These are phyloP conservation scores for Aspergillus latus DNA, from an alignment of 2,329 filamentous ascomycete genomes.

Conservation along the genomic window DNA sequence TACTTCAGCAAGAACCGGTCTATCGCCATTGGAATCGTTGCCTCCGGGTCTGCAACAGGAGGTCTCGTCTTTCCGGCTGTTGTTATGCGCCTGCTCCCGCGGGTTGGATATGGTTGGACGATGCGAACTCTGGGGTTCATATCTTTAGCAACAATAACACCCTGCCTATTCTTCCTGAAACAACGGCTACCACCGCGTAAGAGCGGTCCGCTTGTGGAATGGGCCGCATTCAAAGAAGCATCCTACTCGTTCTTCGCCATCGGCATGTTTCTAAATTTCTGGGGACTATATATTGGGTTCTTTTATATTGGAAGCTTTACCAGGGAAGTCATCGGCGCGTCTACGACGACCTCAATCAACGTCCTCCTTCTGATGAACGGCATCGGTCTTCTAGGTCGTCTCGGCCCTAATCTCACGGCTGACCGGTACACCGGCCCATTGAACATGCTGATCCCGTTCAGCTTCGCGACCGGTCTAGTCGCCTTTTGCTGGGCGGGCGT, in stretches of 20 bases:
- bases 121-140: slow-evolving; percentile 63
- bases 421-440: slow-evolving; percentile 60
- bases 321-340: slow-evolving; percentile 40
- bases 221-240: slow-evolving; percentile 51
- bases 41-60: slow-evolving; percentile 61
- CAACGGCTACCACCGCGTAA: slow-evolving; percentile 52
- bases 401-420: slow-evolving; percentile 59
- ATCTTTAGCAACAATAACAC: slow-evolving; percentile 49
- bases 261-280: slow-evolving; percentile 50
- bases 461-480: slow-evolving; percentile 44
- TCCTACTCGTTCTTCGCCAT: slow-evolving; percentile 47
- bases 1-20: slow-evolving; percentile 62
- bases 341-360: slow-evolving; percentile 53
- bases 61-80: slow-evolving; percentile 64
- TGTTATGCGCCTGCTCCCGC: slow-evolving; percentile 56
- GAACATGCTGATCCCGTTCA: slow-evolving; percentile 59
- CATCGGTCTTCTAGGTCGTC: slow-evolving; percentile 57
- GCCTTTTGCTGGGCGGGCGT: slow-evolving; percentile 63
- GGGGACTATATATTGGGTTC: slow-evolving; percentile 56
- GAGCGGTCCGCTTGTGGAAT: slow-evolving; percentile 53
- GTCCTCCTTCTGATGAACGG: slow-evolving; percentile 66
- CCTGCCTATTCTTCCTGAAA: slow-evolving; percentile 46
- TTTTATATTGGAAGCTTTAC: slow-evolving; percentile 49
- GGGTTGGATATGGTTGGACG: slow-evolving; percentile 66
- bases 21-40: slow-evolving; percentile 60